Conservation (phyloP, 202 grass and related monocot species). For the Schoenoplectus triqueter region DNA sequence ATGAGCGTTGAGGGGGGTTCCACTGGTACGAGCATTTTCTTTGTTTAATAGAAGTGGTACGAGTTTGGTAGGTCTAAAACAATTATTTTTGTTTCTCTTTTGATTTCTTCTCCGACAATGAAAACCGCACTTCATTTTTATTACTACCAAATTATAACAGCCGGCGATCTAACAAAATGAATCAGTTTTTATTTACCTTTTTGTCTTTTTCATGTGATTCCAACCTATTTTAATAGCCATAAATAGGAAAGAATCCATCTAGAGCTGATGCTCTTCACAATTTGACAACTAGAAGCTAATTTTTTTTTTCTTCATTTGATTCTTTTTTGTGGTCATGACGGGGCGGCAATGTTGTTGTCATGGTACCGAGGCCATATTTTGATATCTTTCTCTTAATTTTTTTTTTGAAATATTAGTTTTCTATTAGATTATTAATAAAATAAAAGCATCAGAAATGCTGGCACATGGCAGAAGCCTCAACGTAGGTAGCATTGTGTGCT, state of each 20-base stretch:
- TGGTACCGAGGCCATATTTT: too few species aligned
- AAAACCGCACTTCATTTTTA: not conserved
- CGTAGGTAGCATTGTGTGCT: not conserved
- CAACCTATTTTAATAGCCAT: not conserved
- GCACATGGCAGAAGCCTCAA: not conserved
- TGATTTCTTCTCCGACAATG: not conserved
- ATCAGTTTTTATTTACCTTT: not conserved
- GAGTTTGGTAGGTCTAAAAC: not conserved
- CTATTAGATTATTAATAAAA: not conserved
- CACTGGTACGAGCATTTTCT: not conserved
- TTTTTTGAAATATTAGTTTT: not conserved
- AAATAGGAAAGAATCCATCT: not conserved
- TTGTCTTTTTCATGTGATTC: not conserved
- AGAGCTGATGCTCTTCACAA: too few species aligned
- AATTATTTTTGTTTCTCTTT: not conserved
- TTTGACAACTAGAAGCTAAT: too few species aligned
- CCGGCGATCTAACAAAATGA: not conserved
- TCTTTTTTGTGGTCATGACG: too few species aligned
- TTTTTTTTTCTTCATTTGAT: too few species aligned
- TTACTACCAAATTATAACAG: not conserved
- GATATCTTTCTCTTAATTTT: not conserved
- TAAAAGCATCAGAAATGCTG: not conserved
- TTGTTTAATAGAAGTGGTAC: not conserved
- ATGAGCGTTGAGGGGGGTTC: not conserved
- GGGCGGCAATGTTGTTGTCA: too few species aligned